Conservation (phyloP, 371 early-diverging fungal species). For the Dinochytrium kinnereticum region DNA sequence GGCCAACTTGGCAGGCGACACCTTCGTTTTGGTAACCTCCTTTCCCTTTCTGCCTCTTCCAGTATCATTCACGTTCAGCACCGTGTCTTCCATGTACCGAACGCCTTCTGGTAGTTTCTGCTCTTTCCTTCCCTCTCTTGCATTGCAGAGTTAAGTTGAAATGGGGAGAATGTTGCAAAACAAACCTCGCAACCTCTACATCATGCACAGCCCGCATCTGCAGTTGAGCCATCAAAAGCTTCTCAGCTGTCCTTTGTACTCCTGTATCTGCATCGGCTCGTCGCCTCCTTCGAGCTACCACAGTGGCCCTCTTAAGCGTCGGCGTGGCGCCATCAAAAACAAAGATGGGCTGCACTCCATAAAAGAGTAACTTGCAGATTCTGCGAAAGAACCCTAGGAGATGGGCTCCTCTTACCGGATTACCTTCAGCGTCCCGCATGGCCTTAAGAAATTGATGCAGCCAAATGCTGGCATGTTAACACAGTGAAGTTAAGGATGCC, state of each 20-base stretch:
- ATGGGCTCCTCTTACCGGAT: conserved; percentile 81
- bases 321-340: conserved; percentile 95
- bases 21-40: conserved; percentile 16
- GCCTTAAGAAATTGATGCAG: conserved; percentile 94
- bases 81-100: conserved; percentile 30
- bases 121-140: neutral
- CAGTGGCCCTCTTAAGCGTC: conserved; percentile 77
- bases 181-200: neutral
- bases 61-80: conserved; percentile 4
- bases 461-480: conserved; percentile 87
- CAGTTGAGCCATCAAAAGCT: conserved; percentile 79
- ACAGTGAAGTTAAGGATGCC: conserved; percentile 22
- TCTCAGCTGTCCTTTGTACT: conserved; percentile 78
- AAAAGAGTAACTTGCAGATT: conserved; percentile 91
- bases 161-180: neutral
- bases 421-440: conserved; percentile 87
- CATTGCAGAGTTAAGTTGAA: neutral
- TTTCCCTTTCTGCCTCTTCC: conserved; percentile 36
- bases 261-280: conserved; percentile 58
- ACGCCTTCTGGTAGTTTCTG: conserved; percentile 21
- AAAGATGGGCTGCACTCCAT: conserved; percentile 91
- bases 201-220: conserved; percentile 56
- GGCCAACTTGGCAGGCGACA: conserved; percentile 31
- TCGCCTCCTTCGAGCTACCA: conserved; percentile 69
- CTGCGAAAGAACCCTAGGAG: conserved; percentile 92